Evolutionary conservation across 1,139 yeast genomes (phyloP), one percentile per base, ranked within the genome.

Genomic region (Candida freyschussii): DNA sequence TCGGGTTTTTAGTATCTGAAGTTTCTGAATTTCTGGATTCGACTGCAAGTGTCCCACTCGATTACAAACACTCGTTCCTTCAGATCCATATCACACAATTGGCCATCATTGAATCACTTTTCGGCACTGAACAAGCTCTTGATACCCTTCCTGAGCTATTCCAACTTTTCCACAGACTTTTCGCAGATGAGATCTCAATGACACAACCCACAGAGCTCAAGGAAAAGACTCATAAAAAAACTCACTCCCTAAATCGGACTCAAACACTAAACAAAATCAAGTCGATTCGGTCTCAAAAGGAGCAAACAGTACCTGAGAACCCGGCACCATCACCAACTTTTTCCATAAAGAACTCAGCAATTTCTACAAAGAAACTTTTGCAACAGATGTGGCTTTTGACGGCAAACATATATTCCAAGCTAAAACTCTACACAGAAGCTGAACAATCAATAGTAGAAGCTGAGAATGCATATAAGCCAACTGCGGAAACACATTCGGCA

Each of bases 331-430:
- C 17, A 11, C 14, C 27, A 10, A 24, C 20, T 3, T 34, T 33
- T 24, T 18, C 27, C 29, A 31, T 32, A 24, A 32, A 43, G 30
- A 13, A 48, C 37, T 17, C 45, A 8, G 20, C 42, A 18, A 22
- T 28, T 10, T 21, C 35, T 17, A 56, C 55, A 35, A 60, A 63
- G 33, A 59, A 56, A 39, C 55, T 77, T 9, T 55, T 79, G 32
- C 85, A 79, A 47, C 67, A 67, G 21, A 52, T 84, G 10, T 87
- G 96, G 96, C 56, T 86, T 33, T 75, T 86, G 75, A 69, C 85
- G 0, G 71, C 87, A 2, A 70, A 70, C 25, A 61, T 85, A 23
- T 87, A 84, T 54, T 60, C 73, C 45, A 72, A 75, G 43, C 66
- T 73, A 5, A 78, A 72, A 1, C 60, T 74, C 34, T 44, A 59